These are phyloP conservation scores for Talaromyces verruculosus DNA, from an alignment of 2,329 filamentous ascomycete species.

Conservation along the genomic window DNA sequence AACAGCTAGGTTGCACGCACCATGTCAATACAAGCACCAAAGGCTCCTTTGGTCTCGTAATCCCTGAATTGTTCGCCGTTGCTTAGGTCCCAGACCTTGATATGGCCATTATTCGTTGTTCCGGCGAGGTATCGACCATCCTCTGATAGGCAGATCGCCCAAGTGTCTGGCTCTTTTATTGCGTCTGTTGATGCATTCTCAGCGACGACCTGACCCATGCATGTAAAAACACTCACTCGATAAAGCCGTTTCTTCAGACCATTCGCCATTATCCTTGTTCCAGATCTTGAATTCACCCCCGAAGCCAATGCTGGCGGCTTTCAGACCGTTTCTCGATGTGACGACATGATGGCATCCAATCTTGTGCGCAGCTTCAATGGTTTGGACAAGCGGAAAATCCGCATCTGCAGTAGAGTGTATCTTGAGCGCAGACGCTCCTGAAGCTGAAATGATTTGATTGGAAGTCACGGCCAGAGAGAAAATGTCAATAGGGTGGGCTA, in stretches of 20 bases:
- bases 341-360: constrained; percentile 89
- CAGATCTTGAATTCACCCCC: constrained; percentile 86
- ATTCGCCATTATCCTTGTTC: constrained; percentile 59
- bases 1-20: constrained; percentile 36
- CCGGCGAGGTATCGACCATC: constrained; percentile 83
- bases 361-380: constrained; percentile 75
- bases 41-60: constrained; percentile 90
- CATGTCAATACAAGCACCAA: constrained; percentile 84
- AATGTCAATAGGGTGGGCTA: constrained; percentile 81
- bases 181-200: constrained; percentile 32
- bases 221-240: constrained; percentile 34
- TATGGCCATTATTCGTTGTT: constrained; percentile 81
- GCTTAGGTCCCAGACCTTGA: constrained; percentile 81
- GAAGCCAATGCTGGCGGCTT: constrained; percentile 83
- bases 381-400: constrained; percentile 75
- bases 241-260: constrained; percentile 53
- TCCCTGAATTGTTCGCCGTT: constrained; percentile 66
- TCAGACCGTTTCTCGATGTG: constrained; percentile 65
- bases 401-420: constrained; percentile 72
- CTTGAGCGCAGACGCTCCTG: constrained; percentile 78
- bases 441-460: constrained; percentile 74
- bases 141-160: constrained; percentile 82
- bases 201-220: background rate
- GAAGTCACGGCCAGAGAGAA: constrained; percentile 77
- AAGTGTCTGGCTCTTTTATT: constrained; percentile 68